phyloP scores from a whole-genome alignment of 2,329 filamentous ascomycete genomes.

The Phialophora macrospora region DNA sequence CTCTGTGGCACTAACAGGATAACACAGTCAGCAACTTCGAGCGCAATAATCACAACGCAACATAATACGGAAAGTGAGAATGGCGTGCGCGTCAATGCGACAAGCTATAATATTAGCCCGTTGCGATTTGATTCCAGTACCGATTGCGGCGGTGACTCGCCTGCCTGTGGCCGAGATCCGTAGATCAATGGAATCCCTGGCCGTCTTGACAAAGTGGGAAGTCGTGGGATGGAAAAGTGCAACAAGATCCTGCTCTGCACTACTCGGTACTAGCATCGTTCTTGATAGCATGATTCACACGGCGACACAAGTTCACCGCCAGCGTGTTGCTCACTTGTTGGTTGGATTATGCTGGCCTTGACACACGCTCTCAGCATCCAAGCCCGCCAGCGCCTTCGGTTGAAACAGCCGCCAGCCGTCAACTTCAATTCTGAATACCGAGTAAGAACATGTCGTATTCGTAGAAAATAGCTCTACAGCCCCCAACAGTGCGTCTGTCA shows the following conservation, averaged over 20 bases:
- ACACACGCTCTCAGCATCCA: background rate
- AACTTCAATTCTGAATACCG: background rate
- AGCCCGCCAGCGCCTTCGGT: background rate
- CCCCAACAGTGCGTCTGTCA: background rate
- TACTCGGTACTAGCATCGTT: background rate
- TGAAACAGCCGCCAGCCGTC: background rate
- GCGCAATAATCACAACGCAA: background rate
- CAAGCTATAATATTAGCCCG: background rate
- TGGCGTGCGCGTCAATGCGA: background rate
- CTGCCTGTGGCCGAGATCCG: background rate
- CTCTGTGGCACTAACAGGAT: background rate
- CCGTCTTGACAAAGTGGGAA: background rate
- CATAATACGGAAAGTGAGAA: background rate
- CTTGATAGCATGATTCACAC: background rate
- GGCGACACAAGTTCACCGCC: background rate
- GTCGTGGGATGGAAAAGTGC: background rate
- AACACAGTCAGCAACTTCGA: constrained; percentile 4
- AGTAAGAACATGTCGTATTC: background rate
- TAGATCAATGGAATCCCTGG: background rate
- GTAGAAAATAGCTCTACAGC: background rate
- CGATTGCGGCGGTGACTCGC: background rate
- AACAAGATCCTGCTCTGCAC: background rate
- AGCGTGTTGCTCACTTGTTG: background rate
- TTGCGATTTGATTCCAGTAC: background rate
- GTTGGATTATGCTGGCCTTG: background rate